phyloP scores from a whole-genome alignment of 345 rosid species.

The Populus nigra region DNA sequence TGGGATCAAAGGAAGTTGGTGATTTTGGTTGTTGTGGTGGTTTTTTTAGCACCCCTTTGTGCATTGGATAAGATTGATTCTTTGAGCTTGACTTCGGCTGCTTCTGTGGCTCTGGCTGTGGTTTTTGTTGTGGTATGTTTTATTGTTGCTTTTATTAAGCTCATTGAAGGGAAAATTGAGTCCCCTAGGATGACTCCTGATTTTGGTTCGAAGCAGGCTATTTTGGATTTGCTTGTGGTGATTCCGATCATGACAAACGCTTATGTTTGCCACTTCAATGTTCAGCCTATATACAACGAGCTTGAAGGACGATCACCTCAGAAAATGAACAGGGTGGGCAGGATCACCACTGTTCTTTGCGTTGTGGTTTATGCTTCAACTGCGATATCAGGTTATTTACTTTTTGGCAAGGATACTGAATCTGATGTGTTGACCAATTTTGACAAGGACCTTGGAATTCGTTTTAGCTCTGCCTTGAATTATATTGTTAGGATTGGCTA shows the following conservation, averaged over 20 bases:
- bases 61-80: constrained; percentile 82
- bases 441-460: constrained; percentile 80
- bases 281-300: constrained; percentile 93
- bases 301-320: constrained; percentile 69
- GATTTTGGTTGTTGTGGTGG: constrained; percentile 57
- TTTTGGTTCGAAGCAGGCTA: constrained; percentile 63
- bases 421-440: constrained; percentile 83
- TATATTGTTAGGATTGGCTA: constrained; percentile 85
- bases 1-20: constrained; percentile 93
- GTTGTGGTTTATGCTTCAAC: constrained; percentile 64
- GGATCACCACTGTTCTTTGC: constrained; percentile 74
- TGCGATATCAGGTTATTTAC: constrained; percentile 78
- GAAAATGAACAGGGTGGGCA: constrained; percentile 82
- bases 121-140: constrained; percentile 84
- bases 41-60: constrained; percentile 88
- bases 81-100: constrained; percentile 80
- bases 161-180: constrained; percentile 72
- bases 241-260: constrained; percentile 93
- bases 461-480: constrained; percentile 72
- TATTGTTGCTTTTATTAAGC: constrained; percentile 64
- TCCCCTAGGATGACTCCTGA: constrained; percentile 76
- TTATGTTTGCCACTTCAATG: constrained; percentile 86
- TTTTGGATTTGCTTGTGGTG: constrained; percentile 86
- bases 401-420: constrained; percentile 83
- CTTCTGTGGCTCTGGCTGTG: constrained; percentile 86